Conservation (phyloP, 2,329 filamentous ascomycete species). For the Fusarium armeniacum region DNA sequence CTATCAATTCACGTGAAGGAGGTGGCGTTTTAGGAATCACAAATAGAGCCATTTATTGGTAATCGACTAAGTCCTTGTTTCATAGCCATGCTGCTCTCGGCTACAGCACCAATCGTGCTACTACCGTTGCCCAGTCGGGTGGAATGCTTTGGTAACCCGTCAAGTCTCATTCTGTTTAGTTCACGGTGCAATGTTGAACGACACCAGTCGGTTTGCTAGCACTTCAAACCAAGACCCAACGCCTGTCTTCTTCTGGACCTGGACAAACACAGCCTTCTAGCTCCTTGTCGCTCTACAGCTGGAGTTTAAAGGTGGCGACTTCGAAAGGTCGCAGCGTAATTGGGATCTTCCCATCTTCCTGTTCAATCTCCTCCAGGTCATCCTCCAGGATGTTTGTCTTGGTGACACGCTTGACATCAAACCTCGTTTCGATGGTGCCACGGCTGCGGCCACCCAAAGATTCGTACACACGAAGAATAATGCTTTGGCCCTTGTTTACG, state of each 20-base stretch:
- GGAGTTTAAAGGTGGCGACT: slow-evolving; percentile 82
- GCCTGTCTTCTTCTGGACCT: slow-evolving; percentile 31
- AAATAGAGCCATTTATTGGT: slow-evolving; percentile 44
- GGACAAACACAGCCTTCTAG: slow-evolving; percentile 47
- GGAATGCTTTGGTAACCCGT: slow-evolving; percentile 1
- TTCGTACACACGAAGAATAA: slow-evolving; percentile 90
- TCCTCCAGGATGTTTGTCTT: slow-evolving; percentile 94
- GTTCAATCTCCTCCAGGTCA: slow-evolving; percentile 75
- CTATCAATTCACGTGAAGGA: slow-evolving; percentile 29
- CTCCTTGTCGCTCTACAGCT: slow-evolving; percentile 58
- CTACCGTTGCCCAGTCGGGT: neutral
- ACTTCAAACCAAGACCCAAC: slow-evolving; percentile 21
- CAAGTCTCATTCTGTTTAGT: slow-evolving; percentile 1
- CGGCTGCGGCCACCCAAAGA: slow-evolving; percentile 84
- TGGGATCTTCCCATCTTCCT: slow-evolving; percentile 65
- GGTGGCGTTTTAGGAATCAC: slow-evolving; percentile 47
- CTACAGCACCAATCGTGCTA: slow-evolving; percentile 1
- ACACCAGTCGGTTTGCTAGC: neutral
- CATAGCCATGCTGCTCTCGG: slow-evolving; percentile 19
- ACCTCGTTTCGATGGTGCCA: slow-evolving; percentile 75
- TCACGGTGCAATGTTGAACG: neutral
- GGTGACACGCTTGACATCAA: slow-evolving; percentile 80
- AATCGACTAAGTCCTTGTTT: slow-evolving; percentile 39
- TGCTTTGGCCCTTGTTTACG: slow-evolving; percentile 78
- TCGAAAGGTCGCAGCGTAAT: slow-evolving; percentile 85